Evolutionary conservation across 345 rosid genomes (phyloP).

Genomic region (Hirschfeldia incana): DNA sequence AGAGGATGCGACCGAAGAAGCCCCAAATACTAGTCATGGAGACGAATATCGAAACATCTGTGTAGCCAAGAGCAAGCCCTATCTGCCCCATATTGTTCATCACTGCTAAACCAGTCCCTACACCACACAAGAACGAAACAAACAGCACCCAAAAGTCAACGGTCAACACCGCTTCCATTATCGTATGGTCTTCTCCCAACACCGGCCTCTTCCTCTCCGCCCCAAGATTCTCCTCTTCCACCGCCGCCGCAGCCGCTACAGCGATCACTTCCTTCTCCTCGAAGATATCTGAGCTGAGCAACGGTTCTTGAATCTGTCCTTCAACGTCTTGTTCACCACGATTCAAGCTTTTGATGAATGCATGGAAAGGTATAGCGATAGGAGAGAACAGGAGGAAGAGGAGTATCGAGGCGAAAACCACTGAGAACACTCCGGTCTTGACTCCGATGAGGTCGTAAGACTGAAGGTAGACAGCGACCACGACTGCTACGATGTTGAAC

Average conservation of each 20-base stretch:
- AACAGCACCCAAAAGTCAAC: slow-evolving; percentile 87
- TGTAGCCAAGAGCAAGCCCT: slow-evolving; percentile 83
- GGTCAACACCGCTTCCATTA: slow-evolving; percentile 61
- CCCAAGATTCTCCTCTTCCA: not conserved
- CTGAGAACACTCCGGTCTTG: slow-evolving; percentile 41
- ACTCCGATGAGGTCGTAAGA: slow-evolving; percentile 59
- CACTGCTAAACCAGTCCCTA: slow-evolving; percentile 33
- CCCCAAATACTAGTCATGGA: slow-evolving; percentile 92
- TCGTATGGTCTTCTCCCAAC: slow-evolving; percentile 87
- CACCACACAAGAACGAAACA: slow-evolving; percentile 79
- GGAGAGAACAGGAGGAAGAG: slow-evolving; percentile 68
- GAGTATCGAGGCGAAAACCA: slow-evolving; percentile 50
- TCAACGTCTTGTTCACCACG: slow-evolving; percentile 42
- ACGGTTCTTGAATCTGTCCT: slow-evolving; percentile 49
- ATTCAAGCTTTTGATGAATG: slow-evolving; percentile 43
- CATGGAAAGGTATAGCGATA: slow-evolving; percentile 53
- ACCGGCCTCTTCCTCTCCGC: slow-evolving; percentile 49
- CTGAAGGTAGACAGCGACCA: slow-evolving; percentile 73
- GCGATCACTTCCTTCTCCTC: not conserved
- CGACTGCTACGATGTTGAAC: slow-evolving; percentile 65
- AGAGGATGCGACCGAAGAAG: slow-evolving; percentile 80
- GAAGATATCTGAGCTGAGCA: slow-evolving; percentile 41
- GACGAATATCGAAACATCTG: slow-evolving; percentile 79
- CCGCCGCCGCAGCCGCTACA: slow-evolving; percentile 29
- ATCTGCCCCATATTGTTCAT: slow-evolving; percentile 96